Evolutionary conservation across 73 alveolate species (phyloP), one percentile per base, ranked within the genome.

Genomic region (Tetrahymena borealis): DNA sequence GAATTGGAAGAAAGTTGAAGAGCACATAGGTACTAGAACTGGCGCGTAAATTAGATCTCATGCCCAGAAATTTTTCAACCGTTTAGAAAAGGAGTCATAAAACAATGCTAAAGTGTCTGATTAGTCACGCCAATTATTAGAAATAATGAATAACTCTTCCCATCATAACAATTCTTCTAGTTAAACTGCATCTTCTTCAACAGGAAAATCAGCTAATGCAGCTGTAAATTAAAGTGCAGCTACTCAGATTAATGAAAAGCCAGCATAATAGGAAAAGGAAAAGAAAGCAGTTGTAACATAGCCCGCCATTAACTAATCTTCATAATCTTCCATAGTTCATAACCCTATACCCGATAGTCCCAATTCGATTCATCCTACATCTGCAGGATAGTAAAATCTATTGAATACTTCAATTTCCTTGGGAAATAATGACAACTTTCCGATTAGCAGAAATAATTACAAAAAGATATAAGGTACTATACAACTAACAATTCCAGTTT

Each of bases 1-100:
- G 92, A 96, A 96, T 40, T 96, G 98, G 98, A 93, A 93, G 90
- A 96, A 95, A 78, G 98, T 96, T 37, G 97, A 96, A 94, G 96
- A 96, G 78, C 95, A 96, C 91, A 97, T 96, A 33, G 94, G 95
- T 77, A 91, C 98, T 24, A 96, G 98, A 43, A 94, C 96, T 16
- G 96, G 98, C 39, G 96, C 98, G 4, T 93, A 96, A 79, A 94
- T 95, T 15, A 40, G 98, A 93, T 96, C 98, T 31, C 98, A 96
- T 78, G 98, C 98, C 18, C 94, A 96, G 92, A 96, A 96, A 91
- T 96, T 96, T 94, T 96, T 96, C 90, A 97, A 94, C 33, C 96
- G 96, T 90, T 91, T 96, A 32, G 96, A 95, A 42, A 93, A 93
- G 32, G 95, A 93, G 60, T 79, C 85, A 7, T 35, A 60, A 60